Evolutionary conservation across 2,329 filamentous ascomycete genomes (phyloP).

Genomic region (Aspergillus vadensis): DNA sequence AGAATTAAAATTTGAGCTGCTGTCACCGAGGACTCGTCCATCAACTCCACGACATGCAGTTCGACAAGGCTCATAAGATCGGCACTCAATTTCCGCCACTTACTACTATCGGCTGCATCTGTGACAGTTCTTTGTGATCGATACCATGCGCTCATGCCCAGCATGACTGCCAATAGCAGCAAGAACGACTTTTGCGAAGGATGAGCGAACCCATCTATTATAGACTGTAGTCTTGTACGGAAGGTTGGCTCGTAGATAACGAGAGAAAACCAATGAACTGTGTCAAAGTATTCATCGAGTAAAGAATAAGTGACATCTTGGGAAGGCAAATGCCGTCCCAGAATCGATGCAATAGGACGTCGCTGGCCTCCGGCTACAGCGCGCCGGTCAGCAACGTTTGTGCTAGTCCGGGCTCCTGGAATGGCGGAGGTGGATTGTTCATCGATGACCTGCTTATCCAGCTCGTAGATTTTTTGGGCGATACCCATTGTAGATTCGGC

Average conservation of each 20-base stretch:
- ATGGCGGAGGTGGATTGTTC: slow-evolving; percentile 39
- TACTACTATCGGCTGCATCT: slow-evolving; percentile 16
- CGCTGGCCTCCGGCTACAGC: slow-evolving; percentile 14
- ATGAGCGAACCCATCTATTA: slow-evolving; percentile 38
- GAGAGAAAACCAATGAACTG: slow-evolving; percentile 50
- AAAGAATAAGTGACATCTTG: slow-evolving; percentile 32
- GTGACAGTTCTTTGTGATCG: slow-evolving; percentile 25
- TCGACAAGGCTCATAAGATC: slow-evolving; percentile 31
- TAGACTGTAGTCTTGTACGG: slow-evolving; percentile 34
- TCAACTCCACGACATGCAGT: slow-evolving; percentile 41
- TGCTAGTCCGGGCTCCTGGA: slow-evolving; percentile 28
- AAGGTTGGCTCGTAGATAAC: slow-evolving; percentile 48
- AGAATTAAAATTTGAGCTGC: slow-evolving; percentile 44
- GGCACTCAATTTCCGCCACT: slow-evolving; percentile 21
- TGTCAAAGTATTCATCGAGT: slow-evolving; percentile 45
- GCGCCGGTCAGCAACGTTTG: slow-evolving; percentile 3
- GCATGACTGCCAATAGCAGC: slow-evolving; percentile 39
- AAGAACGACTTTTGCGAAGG: slow-evolving; percentile 41
- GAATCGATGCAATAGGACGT: slow-evolving; percentile 27
- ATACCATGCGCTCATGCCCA: slow-evolving; percentile 46
- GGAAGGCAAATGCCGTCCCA: slow-evolving; percentile 34
- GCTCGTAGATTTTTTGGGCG: slow-evolving; percentile 34
- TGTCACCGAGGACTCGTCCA: slow-evolving; percentile 44
- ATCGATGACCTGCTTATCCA: slow-evolving; percentile 30
- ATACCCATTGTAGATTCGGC: slow-evolving; percentile 41